Conservation (phyloP, 129 eudicot genomes). For the Arctium minus region DNA sequence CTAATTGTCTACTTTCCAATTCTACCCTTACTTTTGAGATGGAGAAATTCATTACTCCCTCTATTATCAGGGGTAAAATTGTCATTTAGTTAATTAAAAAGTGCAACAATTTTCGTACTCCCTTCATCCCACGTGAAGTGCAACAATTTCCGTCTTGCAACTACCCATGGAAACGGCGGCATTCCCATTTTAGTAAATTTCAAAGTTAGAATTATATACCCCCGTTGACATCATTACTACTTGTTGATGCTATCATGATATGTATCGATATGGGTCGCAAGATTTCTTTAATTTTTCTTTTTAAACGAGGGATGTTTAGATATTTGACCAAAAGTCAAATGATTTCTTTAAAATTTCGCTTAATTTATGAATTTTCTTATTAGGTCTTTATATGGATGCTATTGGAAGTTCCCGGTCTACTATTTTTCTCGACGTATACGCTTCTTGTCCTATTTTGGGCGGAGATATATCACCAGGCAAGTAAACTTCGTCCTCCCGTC, state of each 20-base stretch:
- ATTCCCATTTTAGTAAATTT: too few relatives aligned
- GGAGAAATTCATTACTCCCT: neutral
- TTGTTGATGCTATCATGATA: neutral
- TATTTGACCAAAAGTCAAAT: neutral
- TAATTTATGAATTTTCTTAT: slow-evolving; percentile 5
- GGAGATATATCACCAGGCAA: slow-evolving; percentile 89
- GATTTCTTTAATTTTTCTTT: neutral
- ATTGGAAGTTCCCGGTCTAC: slow-evolving; percentile 76
- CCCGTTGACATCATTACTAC: too few relatives aligned
- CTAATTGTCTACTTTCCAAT: neutral
- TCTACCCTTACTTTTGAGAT: neutral
- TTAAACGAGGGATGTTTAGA: neutral
- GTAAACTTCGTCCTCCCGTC: neutral
- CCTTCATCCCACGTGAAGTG: too few relatives aligned
- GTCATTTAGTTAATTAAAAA: neutral
- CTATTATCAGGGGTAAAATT: neutral
- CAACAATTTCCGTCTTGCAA: too few relatives aligned
- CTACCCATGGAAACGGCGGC: too few relatives aligned
- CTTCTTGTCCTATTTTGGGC: slow-evolving; percentile 98
- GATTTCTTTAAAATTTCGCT: neutral
- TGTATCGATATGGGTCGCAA: neutral
- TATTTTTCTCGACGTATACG: slow-evolving; percentile 85
- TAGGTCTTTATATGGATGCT: slow-evolving; percentile 61
- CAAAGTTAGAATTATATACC: too few relatives aligned
- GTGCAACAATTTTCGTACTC: neutral